phyloP scores from a whole-genome alignment of 768 basidiomycete species.

The Jaapia argillacea region DNA sequence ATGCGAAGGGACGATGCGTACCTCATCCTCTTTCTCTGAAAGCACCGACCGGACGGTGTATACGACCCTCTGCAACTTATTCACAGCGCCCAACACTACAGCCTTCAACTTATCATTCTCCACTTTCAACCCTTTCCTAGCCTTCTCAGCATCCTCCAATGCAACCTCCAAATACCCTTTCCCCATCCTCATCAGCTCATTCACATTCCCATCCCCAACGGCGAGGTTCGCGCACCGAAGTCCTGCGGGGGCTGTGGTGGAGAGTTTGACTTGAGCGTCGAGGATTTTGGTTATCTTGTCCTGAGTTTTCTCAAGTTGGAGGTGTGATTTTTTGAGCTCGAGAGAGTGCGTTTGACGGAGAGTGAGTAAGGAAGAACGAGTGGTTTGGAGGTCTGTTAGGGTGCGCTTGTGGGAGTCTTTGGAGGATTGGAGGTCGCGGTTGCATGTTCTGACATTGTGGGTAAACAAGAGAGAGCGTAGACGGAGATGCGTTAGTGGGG shows the following conservation, averaged over 20 bases:
- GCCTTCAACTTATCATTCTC: slow-evolving; percentile 57
- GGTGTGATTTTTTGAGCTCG: slow-evolving; percentile 76
- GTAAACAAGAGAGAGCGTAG: not conserved
- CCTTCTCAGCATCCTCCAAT: slow-evolving; percentile 63
- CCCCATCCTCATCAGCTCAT: slow-evolving; percentile 34
- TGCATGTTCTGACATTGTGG: slow-evolving; percentile 28
- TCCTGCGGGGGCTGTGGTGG: slow-evolving; percentile 36
- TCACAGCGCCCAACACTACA: slow-evolving; percentile 50
- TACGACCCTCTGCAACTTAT: slow-evolving; percentile 50
- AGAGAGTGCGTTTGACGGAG: slow-evolving; percentile 57
- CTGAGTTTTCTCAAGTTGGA: slow-evolving; percentile 62
- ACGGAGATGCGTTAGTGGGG: slow-evolving; percentile 1
- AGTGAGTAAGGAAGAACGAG: slow-evolving; percentile 57
- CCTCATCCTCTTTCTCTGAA: slow-evolving; percentile 38
- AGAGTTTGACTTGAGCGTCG: slow-evolving; percentile 56
- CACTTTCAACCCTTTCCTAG: slow-evolving; percentile 46
- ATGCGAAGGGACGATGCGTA: slow-evolving; percentile 14
- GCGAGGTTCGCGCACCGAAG: slow-evolving; percentile 43
- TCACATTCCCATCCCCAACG: slow-evolving; percentile 35
- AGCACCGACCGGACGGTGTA: slow-evolving; percentile 30
- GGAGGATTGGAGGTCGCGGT: slow-evolving; percentile 43
- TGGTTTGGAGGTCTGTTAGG: slow-evolving; percentile 57
- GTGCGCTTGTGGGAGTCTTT: slow-evolving; percentile 68
- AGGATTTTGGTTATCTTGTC: slow-evolving; percentile 69
- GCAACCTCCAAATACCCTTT: slow-evolving; percentile 53